These are phyloP conservation scores for Exserohilum rostratum DNA, from an alignment of 2,329 filamentous ascomycete genomes.

Conservation along the genomic window DNA sequence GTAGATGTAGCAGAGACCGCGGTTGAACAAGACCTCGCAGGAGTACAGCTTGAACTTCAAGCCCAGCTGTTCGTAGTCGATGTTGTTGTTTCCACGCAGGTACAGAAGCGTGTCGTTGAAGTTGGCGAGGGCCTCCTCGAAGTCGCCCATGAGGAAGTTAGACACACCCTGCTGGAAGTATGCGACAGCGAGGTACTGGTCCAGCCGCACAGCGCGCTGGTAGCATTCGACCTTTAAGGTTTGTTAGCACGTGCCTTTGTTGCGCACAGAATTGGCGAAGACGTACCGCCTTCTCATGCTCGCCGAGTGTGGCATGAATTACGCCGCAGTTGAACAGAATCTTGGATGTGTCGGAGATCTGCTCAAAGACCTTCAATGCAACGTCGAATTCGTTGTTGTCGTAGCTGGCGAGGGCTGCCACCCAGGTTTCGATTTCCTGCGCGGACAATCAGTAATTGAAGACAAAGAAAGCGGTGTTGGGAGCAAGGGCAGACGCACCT, in stretches of 20 bases:
- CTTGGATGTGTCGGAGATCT: constrained; percentile 93
- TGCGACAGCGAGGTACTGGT: constrained; percentile 94
- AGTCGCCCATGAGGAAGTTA: constrained; percentile 95
- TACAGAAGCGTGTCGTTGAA: constrained; percentile 98
- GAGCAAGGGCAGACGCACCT: constrained; percentile 40
- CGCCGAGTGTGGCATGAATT: constrained; percentile 93
- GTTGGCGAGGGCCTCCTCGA: constrained; percentile 95
- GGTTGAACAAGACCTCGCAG: constrained; percentile 96
- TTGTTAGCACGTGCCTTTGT: constrained; percentile 23
- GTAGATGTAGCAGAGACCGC: constrained; percentile 96
- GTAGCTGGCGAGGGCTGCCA: constrained; percentile 85
- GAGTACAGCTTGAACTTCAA: constrained; percentile 96
- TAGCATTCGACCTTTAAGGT: constrained; percentile 82
- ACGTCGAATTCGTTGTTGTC: constrained; percentile 98
- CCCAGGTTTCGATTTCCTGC: constrained; percentile 99
- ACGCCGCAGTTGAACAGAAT: constrained; percentile 99
- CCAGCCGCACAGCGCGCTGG: constrained; percentile 85
- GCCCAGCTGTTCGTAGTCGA: constrained; percentile 95
- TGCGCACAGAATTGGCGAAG: not conserved
- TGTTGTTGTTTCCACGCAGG: constrained; percentile 92
- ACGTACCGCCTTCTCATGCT: constrained; percentile 92
- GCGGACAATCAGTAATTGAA: constrained; percentile 35
- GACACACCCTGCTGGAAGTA: constrained; percentile 99
- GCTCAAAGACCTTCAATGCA: constrained; percentile 80
- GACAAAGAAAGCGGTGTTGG: constrained; percentile 12